Evolutionary conservation across 2,329 filamentous ascomycete species (phyloP), one percentile per base, ranked within the genome.

Genomic region (Ophiosphaerella herpotricha): DNA sequence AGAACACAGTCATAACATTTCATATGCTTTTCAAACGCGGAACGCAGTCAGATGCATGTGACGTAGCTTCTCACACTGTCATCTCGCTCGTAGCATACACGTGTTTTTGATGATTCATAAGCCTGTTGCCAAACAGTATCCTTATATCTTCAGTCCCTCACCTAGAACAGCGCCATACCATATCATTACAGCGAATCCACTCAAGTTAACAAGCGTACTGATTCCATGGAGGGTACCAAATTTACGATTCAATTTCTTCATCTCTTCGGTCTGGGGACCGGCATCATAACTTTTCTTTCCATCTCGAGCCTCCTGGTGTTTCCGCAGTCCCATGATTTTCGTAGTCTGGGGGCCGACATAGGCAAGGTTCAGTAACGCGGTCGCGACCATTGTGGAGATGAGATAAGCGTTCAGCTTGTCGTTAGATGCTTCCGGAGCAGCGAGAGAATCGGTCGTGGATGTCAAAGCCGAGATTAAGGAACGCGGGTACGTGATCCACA

Each of bases 221-320:
- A 89, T 76, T 5, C 92, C 90, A 73, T 99, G 94, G 49, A 96
- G 74, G 54, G 82, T 83, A 13, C 83, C 85, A 72, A 97, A 97
- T 50, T 55, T 45, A 52, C 51, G 62, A 46, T 75, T 75, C 59
- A 75, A 36, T n/a, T 34, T 54, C 61, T 84, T 74, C 92, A 97
- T 97, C 77, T 93, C 90, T 61, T 86, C 80, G 5, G 89, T 94
- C 66, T 96, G 90, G 34, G 91, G 89, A 1, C 86, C 82, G 44
- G 83, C 77, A 57, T 96, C 91, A 66, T 88, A 89, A 73, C 86
- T 90, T 70, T 88, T 89, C 81, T 96, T 97, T 46, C 91, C 91
- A 70, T 97, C 93, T 64, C 87, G 85, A 54, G 88, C 91, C 79
- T 93, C 92, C 79, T 96, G 93, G 41, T 86, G 82, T 65, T 89